These are phyloP conservation scores for Botrytis elliptica DNA, from an alignment of 2,329 filamentous ascomycete species.

Conservation along the genomic window DNA sequence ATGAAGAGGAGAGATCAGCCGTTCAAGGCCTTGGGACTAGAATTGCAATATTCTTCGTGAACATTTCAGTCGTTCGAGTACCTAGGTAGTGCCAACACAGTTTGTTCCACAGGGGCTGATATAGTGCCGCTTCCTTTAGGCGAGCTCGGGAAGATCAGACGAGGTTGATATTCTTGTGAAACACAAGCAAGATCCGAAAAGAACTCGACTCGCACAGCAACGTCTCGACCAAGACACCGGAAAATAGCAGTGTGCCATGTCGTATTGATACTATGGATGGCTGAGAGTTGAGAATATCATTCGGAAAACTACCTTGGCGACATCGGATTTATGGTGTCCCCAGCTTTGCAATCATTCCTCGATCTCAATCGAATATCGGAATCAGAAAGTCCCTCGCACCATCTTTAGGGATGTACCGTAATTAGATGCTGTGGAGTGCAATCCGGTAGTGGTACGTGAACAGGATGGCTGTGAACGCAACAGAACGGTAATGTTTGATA, in stretches of 20 bases:
- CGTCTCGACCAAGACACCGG: not conserved
- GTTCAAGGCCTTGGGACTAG: slow-evolving; percentile 72
- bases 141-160: slow-evolving; percentile 5
- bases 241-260: not conserved
- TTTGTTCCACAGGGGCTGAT: not conserved
- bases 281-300: not conserved
- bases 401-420: not conserved
- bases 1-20: slow-evolving; percentile 73
- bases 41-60: slow-evolving; percentile 81
- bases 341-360: not conserved
- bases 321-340: not conserved
- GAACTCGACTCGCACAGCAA: not conserved
- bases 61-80: not conserved
- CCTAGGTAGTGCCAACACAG: no score
- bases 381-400: not conserved
- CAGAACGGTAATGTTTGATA: not conserved
- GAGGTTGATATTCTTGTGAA: not conserved
- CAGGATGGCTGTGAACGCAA: not conserved
- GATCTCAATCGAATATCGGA: not conserved
- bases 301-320: not conserved
- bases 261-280: not conserved
- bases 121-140: not conserved
- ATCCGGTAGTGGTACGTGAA: not conserved
- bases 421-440: not conserved
- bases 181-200: not conserved